These are phyloP conservation scores for Sanghuangporus weigelae DNA, from an alignment of 1,284 basidiomycete genomes.

Conservation along the genomic window DNA sequence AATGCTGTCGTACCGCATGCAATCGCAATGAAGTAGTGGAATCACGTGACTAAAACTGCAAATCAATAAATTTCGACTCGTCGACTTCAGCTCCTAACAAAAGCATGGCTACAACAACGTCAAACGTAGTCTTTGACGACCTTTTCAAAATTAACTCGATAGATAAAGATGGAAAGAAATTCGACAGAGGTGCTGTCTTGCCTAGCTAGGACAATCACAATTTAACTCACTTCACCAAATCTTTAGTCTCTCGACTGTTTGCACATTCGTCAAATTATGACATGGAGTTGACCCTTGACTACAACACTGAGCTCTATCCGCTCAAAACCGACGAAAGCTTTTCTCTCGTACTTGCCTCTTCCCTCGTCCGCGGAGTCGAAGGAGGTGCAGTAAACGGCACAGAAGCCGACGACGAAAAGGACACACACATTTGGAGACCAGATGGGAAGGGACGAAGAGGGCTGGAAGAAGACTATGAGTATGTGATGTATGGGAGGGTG, in stretches of 20 bases:
- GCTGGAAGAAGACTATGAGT: constrained; percentile 94
- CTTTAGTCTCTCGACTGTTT: constrained; percentile 78
- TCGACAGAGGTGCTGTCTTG: constrained; percentile 75
- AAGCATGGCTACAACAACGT: constrained; percentile 57
- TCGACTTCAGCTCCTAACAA: neutral
- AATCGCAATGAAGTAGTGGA: neutral
- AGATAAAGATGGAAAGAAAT: constrained; percentile 94
- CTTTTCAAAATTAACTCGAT: constrained; percentile 82
- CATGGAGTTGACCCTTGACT: constrained; percentile 88
- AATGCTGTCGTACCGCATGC: neutral
- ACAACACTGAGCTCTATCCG: constrained; percentile 85
- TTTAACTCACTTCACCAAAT: constrained; percentile 10
- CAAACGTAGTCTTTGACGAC: constrained; percentile 84
- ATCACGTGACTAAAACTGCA: neutral
- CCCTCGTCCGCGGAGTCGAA: constrained; percentile 62
- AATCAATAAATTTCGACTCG: neutral
- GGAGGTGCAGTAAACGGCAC: constrained; percentile 34
- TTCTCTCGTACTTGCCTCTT: constrained; percentile 82
- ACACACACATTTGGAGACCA: constrained; percentile 81
- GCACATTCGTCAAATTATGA: constrained; percentile 83
- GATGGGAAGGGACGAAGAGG: constrained; percentile 83
- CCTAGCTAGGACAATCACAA: neutral
- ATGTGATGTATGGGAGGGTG: constrained; percentile 99
- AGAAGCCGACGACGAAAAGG: constrained; percentile 58
- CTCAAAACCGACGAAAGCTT: constrained; percentile 69